Evolutionary conservation across 768 basidiomycete species (phyloP), one percentile per base, ranked within the genome.

Genomic region (Phaffia australis): DNA sequence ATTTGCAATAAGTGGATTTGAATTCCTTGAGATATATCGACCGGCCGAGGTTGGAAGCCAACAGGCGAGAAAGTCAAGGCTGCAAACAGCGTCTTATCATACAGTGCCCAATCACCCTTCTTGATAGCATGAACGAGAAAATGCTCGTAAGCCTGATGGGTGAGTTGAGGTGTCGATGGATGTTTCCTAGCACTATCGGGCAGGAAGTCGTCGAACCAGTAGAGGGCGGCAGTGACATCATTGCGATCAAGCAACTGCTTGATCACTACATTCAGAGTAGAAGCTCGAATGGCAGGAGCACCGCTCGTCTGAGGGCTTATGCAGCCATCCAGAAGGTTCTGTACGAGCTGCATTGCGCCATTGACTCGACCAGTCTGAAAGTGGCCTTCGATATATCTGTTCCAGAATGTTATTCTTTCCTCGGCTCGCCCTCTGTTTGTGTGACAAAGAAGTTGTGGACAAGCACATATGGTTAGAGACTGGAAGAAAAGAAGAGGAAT

Each of bases 391-490:
- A 89, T 73, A 74, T 90, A 82, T n/a, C 80, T 63, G 2, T 73
- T 68, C 85, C 86, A 89, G 0, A 84, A 80, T 2, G 76, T 68
- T 3, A 71, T 67, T 69, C 67, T 49, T 3, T 56, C 42, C 83
- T 80, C 75, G 21, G 83, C 79, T 0, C 74, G 74, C 14, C 32
- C 23, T 7, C 63, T 61, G 51, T 9, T n/a, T 25, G 58, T 64
- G 52, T 73, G 70, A 75, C 56, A 15, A 57, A 48, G 50, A 66
- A 46, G 50, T 21, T 30, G 75, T 73, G 90, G 91, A 0, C 86
- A 86, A 1, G 0, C 83, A 81, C 1, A 82, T 78, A 18, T 82
- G 80, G 0, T 86, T 84, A 0, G 78, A 79, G 0, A 87, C 87
- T 48, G 81, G 68, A 63, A 83, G 81, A 0, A 72, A 65, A 0